Conservation (phyloP, 139 green algal species). For the Chlamydomonas sphaeroides region DNA sequence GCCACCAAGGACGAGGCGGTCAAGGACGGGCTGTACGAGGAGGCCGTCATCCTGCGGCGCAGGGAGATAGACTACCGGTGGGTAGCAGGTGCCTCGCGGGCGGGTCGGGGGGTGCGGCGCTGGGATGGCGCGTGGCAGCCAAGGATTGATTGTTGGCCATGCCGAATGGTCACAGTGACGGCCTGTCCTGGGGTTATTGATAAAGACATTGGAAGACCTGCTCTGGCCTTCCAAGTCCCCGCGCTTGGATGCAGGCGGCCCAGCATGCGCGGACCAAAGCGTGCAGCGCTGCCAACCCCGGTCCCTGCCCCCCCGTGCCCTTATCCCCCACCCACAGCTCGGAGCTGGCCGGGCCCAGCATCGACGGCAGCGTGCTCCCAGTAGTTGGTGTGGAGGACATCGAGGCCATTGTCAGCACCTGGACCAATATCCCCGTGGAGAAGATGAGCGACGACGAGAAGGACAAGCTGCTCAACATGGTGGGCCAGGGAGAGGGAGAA, state of each 20-base stretch:
- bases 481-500: slow-evolving; percentile 47
- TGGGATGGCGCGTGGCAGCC: too few species aligned
- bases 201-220: too few species aligned
- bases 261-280: too few species aligned
- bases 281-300: too few species aligned
- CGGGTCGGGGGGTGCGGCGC: too few species aligned
- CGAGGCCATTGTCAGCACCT: slow-evolving; percentile 87
- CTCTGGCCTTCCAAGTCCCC: too few species aligned
- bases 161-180: too few species aligned
- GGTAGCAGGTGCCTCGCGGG: too few species aligned
- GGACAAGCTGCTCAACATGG: slow-evolving; percentile 88
- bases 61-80: slow-evolving; percentile 39
- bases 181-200: too few species aligned
- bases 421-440: slow-evolving; percentile 92
- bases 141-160: too few species aligned
- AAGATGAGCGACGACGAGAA: slow-evolving; percentile 84
- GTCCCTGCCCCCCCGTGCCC: not conserved
- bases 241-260: too few species aligned
- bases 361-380: slow-evolving; percentile 61
- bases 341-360: slow-evolving; percentile 56
- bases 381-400: slow-evolving; percentile 84
- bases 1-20: slow-evolving; percentile 82
- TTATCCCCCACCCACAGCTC: slow-evolving; percentile 36
- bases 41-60: slow-evolving; percentile 81
- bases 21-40: slow-evolving; percentile 85